phyloP scores from a whole-genome alignment of 805 yeast species.

The Metschnikowia orientalis region DNA sequence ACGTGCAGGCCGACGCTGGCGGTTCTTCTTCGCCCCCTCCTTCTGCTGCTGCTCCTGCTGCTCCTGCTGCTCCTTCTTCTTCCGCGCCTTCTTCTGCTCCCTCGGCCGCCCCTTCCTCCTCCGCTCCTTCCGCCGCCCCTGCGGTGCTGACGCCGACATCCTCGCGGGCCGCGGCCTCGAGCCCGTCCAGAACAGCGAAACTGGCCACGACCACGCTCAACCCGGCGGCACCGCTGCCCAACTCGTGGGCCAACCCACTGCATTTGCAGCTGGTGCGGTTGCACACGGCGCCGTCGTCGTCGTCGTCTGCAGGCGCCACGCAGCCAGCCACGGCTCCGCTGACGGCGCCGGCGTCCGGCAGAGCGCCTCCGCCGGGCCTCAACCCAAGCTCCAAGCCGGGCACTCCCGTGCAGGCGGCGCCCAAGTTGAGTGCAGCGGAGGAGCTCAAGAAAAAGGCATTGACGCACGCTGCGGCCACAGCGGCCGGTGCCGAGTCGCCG shows the following conservation, averaged over 20 bases:
- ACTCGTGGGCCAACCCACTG: background rate
- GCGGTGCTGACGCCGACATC: too few species aligned
- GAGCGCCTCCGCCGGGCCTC: conserved; percentile 20
- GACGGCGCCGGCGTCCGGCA: conserved; percentile 4
- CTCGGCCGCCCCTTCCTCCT: too few species aligned
- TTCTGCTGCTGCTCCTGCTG: too few species aligned
- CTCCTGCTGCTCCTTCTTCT: conserved; percentile 5
- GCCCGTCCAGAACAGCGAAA: background rate
- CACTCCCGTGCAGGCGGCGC: conserved; percentile 11
- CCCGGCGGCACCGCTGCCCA: conserved; percentile 1
- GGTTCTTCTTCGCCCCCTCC: too few species aligned
- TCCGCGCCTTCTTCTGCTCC: too few species aligned
- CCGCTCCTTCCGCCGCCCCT: too few species aligned
- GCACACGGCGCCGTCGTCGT: conserved; percentile 1
- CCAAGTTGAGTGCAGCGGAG: conserved; percentile 14
- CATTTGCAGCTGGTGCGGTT: background rate
- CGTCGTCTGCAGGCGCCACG: conserved; percentile 1
- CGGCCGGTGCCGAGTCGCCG: conserved; percentile 4
- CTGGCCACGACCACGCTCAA: background rate
- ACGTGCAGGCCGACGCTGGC: too few species aligned
- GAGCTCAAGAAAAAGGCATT: conserved; percentile 18
- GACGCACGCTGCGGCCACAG: conserved; percentile 13
- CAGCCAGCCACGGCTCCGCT: background rate
- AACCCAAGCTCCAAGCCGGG: conserved; percentile 13
- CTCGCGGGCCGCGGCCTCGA: too few species aligned